Evolutionary conservation across 176 grass and related monocot genomes (phyloP).

Genomic region (Panicum miliaceum): DNA sequence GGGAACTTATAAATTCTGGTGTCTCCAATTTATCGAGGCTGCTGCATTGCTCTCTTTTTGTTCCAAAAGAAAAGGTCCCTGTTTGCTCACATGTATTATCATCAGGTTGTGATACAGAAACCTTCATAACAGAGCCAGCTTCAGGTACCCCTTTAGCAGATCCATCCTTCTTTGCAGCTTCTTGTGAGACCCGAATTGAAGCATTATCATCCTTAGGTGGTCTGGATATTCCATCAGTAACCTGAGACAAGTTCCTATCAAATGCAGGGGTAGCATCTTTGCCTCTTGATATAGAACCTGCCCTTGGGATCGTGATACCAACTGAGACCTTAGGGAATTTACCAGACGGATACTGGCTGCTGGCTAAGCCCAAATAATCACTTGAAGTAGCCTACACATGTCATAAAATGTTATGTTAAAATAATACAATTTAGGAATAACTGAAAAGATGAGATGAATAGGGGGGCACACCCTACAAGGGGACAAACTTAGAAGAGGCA

Average conservation of each 20-base stretch:
- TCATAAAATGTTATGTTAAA: constrained; percentile 37
- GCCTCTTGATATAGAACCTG: constrained; percentile 35
- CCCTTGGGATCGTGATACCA: constrained; percentile 60
- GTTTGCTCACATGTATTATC: constrained; percentile 40
- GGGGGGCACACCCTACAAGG: constrained; percentile 30
- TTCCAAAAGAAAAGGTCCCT: constrained; percentile 56
- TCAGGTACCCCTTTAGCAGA: constrained; percentile 50
- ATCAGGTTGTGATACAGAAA: constrained; percentile 53
- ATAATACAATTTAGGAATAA: constrained; percentile 20
- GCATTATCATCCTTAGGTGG: constrained; percentile 40
- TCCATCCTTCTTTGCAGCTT: constrained; percentile 47
- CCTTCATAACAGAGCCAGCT: constrained; percentile 41
- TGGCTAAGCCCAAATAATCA: constrained; percentile 67
- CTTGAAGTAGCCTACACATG: constrained; percentile 57
- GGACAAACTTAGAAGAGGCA: constrained; percentile 19
- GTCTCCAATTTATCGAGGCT: constrained; percentile 42
- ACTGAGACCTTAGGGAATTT: constrained; percentile 89
- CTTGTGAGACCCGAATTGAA: constrained; percentile 42
- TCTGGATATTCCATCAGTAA: constrained; percentile 48
- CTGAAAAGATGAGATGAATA: constrained; percentile 23
- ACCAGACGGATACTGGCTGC: constrained; percentile 61
- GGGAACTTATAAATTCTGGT: constrained; percentile 50
- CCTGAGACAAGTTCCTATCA: constrained; percentile 52
- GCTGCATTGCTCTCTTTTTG: constrained; percentile 50
- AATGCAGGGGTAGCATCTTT: constrained; percentile 39